A percentile compares a stretch with the other conserved stretches of the same genome.
These are phyloP conservation scores for Dryadomyces sulphureus DNA, from an alignment of 2,329 filamentous ascomycete genomes.

Conservation along the genomic window DNA sequence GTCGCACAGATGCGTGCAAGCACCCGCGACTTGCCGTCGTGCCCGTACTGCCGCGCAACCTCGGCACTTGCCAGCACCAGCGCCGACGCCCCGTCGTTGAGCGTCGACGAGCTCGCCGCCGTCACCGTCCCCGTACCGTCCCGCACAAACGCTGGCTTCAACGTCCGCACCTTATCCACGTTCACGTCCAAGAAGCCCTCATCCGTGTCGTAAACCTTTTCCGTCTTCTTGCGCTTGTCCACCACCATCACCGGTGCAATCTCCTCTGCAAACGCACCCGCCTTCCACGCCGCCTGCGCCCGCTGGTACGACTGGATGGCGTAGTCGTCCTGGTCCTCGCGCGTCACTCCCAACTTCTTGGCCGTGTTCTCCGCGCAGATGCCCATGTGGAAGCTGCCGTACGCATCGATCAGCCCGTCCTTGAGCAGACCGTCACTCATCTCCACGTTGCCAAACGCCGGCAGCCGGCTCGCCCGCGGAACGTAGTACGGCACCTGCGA, in stretches of 20 bases:
- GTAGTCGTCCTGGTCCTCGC: constrained; percentile 83
- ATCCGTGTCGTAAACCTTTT: constrained; percentile 63
- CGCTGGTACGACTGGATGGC: constrained; percentile 81
- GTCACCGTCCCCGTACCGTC: constrained; percentile 84
- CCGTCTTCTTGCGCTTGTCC: constrained; percentile 51
- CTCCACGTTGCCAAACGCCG: constrained; percentile 74
- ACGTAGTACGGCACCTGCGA: constrained; percentile 84
- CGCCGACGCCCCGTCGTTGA: constrained; percentile 90
- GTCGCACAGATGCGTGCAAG: constrained; percentile 76
- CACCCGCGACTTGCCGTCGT: constrained; percentile 49
- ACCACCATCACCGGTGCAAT: constrained; percentile 79
- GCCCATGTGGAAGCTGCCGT: constrained; percentile 95
- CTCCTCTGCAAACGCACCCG: constrained; percentile 73
- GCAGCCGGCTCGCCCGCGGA: constrained; percentile 64
- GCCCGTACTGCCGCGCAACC: constrained; percentile 66
- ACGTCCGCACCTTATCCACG: constrained; percentile 65
- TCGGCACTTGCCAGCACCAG: constrained; percentile 72
- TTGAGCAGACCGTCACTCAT: constrained; percentile 87
- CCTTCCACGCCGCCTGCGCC: constrained; percentile 78
- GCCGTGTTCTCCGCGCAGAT: constrained; percentile 91
- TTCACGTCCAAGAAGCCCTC: constrained; percentile 84
- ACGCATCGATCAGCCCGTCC: constrained; percentile 91
- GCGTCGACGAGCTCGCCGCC: constrained; percentile 82
- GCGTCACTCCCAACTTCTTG: constrained; percentile 67
- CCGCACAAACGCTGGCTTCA: constrained; percentile 83